These are phyloP conservation scores for Stachybotrys echinatus DNA, from an alignment of 2,329 filamentous ascomycete species.

Conservation along the genomic window DNA sequence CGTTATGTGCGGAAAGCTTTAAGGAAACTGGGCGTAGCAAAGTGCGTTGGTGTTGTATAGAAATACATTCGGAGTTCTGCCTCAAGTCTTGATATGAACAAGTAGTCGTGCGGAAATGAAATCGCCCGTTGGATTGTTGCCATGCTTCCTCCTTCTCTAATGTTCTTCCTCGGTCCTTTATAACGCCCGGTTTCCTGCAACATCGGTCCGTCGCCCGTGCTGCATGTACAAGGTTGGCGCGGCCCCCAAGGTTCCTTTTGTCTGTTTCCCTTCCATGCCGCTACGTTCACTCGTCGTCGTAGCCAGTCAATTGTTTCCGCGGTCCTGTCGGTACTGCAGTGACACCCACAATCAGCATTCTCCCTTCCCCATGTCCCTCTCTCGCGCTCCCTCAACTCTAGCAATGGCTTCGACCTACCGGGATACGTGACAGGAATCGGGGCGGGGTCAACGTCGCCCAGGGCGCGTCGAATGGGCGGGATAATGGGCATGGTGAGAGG, in stretches of 20 bases:
- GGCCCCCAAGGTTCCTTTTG: neutral
- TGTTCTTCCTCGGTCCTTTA: neutral
- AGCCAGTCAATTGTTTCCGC: conserved; percentile 54
- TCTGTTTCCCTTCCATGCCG: neutral
- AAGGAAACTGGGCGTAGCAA: neutral
- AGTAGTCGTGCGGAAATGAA: neutral
- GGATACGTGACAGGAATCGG: conserved; percentile 88
- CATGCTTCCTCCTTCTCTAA: neutral
- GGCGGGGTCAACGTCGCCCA: conserved; percentile 70
- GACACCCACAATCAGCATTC: neutral
- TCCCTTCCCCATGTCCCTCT: neutral
- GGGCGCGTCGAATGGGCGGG: conserved; percentile 64
- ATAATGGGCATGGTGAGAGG: conserved; percentile 66
- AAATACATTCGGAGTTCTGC: neutral
- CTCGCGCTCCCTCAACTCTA: neutral
- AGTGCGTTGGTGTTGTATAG: neutral
- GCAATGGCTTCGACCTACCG: conserved; percentile 51
- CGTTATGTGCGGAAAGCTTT: neutral
- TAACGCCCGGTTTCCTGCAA: neutral
- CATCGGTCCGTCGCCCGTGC: neutral
- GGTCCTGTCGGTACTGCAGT: conserved; percentile 52
- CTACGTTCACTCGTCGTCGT: conserved; percentile 46
- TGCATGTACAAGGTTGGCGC: neutral
- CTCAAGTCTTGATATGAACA: neutral
- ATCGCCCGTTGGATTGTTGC: neutral